Evolutionary conservation across 2,329 filamentous ascomycete genomes (phyloP).

Genomic region (Blastomyces parvus): DNA sequence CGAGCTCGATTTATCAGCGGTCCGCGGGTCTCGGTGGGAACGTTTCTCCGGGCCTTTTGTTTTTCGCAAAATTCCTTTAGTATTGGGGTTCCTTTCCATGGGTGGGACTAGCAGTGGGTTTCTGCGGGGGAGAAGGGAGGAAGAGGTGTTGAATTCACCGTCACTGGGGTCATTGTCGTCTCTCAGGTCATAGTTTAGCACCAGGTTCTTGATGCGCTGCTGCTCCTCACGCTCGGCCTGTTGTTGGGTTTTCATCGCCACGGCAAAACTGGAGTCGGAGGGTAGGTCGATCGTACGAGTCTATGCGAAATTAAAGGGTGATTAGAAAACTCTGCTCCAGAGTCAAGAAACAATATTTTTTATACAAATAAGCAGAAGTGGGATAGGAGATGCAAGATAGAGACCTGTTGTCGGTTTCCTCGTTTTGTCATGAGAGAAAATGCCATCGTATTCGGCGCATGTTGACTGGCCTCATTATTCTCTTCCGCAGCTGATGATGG

Average conservation of each 20-base stretch:
- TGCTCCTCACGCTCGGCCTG: slow-evolving; percentile 93
- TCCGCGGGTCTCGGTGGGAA: slow-evolving; percentile 30
- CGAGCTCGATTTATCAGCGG: slow-evolving; percentile 47
- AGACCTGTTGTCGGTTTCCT: slow-evolving; percentile 86
- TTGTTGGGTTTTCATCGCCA: slow-evolving; percentile 93
- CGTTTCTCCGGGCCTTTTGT: slow-evolving; percentile 35
- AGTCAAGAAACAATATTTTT: neutral
- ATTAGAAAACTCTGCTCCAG: neutral
- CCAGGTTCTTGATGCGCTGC: slow-evolving; percentile 94
- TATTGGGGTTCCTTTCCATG: slow-evolving; percentile 23
- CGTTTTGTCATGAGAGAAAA: slow-evolving; percentile 94
- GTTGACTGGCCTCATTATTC: slow-evolving; percentile 25
- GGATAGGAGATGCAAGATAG: slow-evolving; percentile 14
- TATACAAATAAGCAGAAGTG: neutral
- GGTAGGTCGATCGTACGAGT: slow-evolving; percentile 80
- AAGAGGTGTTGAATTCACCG: slow-evolving; percentile 49
- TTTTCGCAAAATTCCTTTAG: slow-evolving; percentile 21
- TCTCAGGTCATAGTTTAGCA: slow-evolving; percentile 89
- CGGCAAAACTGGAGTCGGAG: slow-evolving; percentile 84
- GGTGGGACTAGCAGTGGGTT: slow-evolving; percentile 13
- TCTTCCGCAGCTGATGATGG: slow-evolving; percentile 30
- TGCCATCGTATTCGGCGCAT: slow-evolving; percentile 63
- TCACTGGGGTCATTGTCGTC: slow-evolving; percentile 69
- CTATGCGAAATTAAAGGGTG: slow-evolving; percentile 36
- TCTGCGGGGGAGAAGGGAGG: slow-evolving; percentile 21